Percentiles rank a stretch among this genome's conserved stretches.
These are phyloP conservation scores for Meyerozyma elateridarum DNA, from an alignment of 1,139 yeast genomes.

Conservation along the genomic window DNA sequence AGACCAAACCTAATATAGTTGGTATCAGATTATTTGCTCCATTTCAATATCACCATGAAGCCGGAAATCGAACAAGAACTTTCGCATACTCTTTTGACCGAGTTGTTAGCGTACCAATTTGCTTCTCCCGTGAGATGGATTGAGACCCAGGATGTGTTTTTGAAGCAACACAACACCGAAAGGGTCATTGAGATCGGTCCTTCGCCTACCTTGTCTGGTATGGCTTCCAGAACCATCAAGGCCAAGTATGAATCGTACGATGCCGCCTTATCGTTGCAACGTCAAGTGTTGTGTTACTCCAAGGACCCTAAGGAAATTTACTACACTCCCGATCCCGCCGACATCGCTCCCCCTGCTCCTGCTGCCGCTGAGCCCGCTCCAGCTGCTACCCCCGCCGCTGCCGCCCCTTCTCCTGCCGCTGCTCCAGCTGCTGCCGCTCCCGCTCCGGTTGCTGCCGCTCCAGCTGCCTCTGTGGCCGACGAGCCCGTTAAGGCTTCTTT, in stretches of 20 bases:
- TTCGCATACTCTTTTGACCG: slow-evolving; percentile 90
- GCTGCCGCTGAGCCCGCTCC: slow-evolving; percentile 20
- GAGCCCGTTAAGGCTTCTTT: slow-evolving; percentile 84
- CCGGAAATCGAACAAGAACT: slow-evolving; percentile 98
- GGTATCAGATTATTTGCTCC: too few species aligned
- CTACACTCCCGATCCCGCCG: slow-evolving; percentile 85
- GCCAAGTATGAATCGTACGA: slow-evolving; percentile 96
- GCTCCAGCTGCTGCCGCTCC: slow-evolving; percentile 57
- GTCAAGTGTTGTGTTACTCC: slow-evolving; percentile 93
- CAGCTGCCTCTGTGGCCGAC: slow-evolving; percentile 81
- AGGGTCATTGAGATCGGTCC: slow-evolving; percentile 98
- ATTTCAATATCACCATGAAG: slow-evolving; percentile 62
- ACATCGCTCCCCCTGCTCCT: slow-evolving; percentile 45
- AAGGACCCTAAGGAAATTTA: slow-evolving; percentile 95
- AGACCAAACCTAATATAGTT: background rate
- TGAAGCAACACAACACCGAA: slow-evolving; percentile 91
- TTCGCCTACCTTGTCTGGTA: slow-evolving; percentile 96
- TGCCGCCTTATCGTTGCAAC: slow-evolving; percentile 93
- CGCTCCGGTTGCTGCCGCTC: slow-evolving; percentile 60
- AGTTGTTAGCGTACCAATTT: slow-evolving; percentile 94
- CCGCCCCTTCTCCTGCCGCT: slow-evolving; percentile 39
- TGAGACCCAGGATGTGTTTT: slow-evolving; percentile 96
- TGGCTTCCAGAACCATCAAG: slow-evolving; percentile 96
- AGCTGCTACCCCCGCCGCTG: slow-evolving; percentile 25
- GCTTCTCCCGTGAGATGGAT: slow-evolving; percentile 99